Percentiles rank a stretch among this genome's conserved stretches.
Evolutionary conservation across 1,284 basidiomycete genomes (phyloP).

Genomic region (Ustilago sp.): DNA sequence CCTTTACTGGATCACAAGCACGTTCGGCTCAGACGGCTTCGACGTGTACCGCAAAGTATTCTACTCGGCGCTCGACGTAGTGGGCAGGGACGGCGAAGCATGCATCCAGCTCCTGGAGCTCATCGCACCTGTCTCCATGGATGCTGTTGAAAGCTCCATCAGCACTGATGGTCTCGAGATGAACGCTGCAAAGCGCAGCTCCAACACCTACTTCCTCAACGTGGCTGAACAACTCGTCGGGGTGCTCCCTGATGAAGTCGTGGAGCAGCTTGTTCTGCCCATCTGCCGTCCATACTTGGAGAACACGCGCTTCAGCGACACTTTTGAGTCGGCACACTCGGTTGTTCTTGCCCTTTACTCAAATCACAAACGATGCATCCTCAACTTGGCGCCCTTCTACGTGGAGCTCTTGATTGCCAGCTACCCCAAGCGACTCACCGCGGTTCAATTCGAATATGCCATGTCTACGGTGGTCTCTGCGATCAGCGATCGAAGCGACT

Average conservation of each 20-base stretch:
- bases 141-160: conserved; percentile 5
- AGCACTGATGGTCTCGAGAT: conserved; percentile 14
- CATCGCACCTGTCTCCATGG: conserved; percentile 24
- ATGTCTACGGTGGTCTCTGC: conserved; percentile 59
- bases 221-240: conserved; percentile 63
- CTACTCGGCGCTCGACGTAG: conserved; percentile 64
- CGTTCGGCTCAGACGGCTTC: conserved; percentile 64
- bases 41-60: conserved; percentile 66
- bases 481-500: conserved; percentile 60
- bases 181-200: conserved; percentile 38
- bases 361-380: conserved; percentile 45
- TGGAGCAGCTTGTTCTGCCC: conserved; percentile 57
- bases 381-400: conserved; percentile 64
- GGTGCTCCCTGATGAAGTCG: conserved; percentile 58
- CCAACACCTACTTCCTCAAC: conserved; percentile 60
- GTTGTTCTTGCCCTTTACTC: conserved; percentile 62
- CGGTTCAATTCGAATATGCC: conserved; percentile 59
- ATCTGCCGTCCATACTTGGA: conserved; percentile 59
- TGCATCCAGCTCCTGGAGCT: conserved; percentile 50
- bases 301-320: conserved; percentile 56
- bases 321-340: conserved; percentile 68
- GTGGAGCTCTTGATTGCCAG: conserved; percentile 54
- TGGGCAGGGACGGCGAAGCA: conserved; percentile 60
- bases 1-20: conserved; percentile 64
- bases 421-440: conserved; percentile 45